Percentiles rank a stretch among this genome's conserved stretches.
These are phyloP conservation scores for Nothopassalora personata DNA, from an alignment of 2,329 filamentous ascomycete genomes.

Conservation along the genomic window DNA sequence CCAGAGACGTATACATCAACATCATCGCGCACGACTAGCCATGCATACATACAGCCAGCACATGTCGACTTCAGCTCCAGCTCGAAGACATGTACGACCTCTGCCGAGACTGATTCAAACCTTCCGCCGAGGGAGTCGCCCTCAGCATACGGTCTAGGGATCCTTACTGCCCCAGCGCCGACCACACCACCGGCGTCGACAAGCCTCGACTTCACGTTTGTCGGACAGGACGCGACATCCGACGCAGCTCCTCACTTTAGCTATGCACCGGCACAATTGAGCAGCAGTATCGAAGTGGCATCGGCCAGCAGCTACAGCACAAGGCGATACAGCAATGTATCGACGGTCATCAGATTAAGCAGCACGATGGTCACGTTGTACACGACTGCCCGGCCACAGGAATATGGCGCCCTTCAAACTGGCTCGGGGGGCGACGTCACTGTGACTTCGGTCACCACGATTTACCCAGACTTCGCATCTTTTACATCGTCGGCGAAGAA, in stretches of 20 bases:
- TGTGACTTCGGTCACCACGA: background rate
- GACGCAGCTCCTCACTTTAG: background rate
- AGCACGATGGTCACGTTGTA: slow-evolving; percentile 17
- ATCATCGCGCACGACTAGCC: background rate
- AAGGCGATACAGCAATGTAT: slow-evolving; percentile 17
- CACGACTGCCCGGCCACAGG: slow-evolving; percentile 18
- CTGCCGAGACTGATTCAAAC: background rate
- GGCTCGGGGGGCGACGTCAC: background rate
- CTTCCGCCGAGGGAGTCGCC: background rate
- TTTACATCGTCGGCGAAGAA: background rate
- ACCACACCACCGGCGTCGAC: background rate
- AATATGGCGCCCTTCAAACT: background rate
- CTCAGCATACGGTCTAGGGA: background rate
- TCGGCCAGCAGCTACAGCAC: background rate
- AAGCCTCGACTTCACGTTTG: background rate
- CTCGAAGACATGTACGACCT: background rate
- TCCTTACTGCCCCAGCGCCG: background rate
- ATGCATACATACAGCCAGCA: background rate
- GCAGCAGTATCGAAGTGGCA: background rate
- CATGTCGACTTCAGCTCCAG: background rate
- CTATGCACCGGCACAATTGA: slow-evolving; percentile 2
- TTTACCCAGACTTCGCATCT: background rate
- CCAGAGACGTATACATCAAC: slow-evolving; percentile 2
- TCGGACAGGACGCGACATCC: background rate
- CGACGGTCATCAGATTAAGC: slow-evolving; percentile 6